Evolutionary conservation across 108 stramenopile species (phyloP), one percentile per base, ranked within the genome.

Genomic region (Asterionellopsis glacialis): DNA sequence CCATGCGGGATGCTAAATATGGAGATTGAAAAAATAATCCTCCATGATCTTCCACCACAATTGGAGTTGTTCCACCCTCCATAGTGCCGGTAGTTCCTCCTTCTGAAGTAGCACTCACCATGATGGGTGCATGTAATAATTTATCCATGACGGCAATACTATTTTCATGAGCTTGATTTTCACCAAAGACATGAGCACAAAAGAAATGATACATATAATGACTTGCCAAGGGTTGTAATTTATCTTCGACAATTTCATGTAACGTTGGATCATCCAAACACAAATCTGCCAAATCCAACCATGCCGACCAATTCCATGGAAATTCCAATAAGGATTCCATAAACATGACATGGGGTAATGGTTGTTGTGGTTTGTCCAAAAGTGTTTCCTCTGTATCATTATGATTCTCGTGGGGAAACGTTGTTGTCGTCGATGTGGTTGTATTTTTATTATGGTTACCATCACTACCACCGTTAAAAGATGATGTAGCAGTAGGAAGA

Each of bases 251-350:
- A 70, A 40, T 74, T 67, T 50, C 64, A 72, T 70, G 82, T 83
- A n/a, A 88, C 59, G 43, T 57, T 16, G 84, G 61, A 61, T 90
- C 69, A 22, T 83, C 79, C 10, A 81, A 51, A 49, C 80, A 75
- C 10, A 82, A 57, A 38, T 84, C 84, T 0, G 86, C 90, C 16
- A 98, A 64, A 66, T 98, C 97, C 48, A 96, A 82, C 97, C 97
- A 98, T 1, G 95, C 95, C 48, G 90, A 93, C 97, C 97, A 98
- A 73, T 96, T 95, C 70, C 63, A 83, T 9, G 95, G 97, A 75
- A 88, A 95, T 27, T 68, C 48, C 16, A 76, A 48, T 28, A 96
- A 55, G 52, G 92, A 84, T 44, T 85, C 76, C 39, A 82, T 71
- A 18, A 97, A 59, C 25, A 93, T 80, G 9, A 48, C 50, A 47